Evolutionary conservation across 768 basidiomycete genomes (phyloP), one percentile per base, ranked within the genome.

Genomic region (Leccinum rimulosum): DNA sequence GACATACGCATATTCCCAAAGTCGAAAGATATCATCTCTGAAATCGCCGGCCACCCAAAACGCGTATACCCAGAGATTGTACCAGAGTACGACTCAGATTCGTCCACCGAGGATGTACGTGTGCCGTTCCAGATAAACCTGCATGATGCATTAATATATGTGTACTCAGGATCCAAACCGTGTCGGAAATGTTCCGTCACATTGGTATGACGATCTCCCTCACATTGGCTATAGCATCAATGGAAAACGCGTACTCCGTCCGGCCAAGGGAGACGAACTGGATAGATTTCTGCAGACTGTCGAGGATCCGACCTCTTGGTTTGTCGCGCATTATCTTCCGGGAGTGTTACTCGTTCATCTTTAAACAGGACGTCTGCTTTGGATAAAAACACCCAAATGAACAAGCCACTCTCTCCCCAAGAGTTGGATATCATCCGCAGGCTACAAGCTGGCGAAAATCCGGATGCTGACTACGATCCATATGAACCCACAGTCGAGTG

Each of bases 171-270:
- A 86, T 55, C 91, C 91, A n/a, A 98, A 97, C 71, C 92, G 95
- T 60, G 86, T 97, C 65, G 97, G 97, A 55, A 83, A 96, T 74
- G 79, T 99, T 61, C 97, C 97, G 50, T 89, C 90, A 82, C 95
- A 99, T 69, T 99, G 96, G 95, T 99, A 99, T 73, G 97, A 98
- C 72, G 95, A 98, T 78, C 79, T 99, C 65, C 97, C 97, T n/a
- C 97, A 99, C 75, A 84, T 99, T 70, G 97, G 97, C 50, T 99
- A 99, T 76, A 85, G 94, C 73, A 87, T 98, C 66, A 85, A 95
- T 71, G 97, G 97, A 55, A 96, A 93, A 77, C 88, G 88, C 71
- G 87, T 99, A 51, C 82, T 98, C 62, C 89, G 94, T 55, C 95
- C 97, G 12, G 96, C 94, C 47, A 87, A 88, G 66, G 95, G 95